Conservation (phyloP, 495 filamentous ascomycete species). For the Monascus purpureus region DNA sequence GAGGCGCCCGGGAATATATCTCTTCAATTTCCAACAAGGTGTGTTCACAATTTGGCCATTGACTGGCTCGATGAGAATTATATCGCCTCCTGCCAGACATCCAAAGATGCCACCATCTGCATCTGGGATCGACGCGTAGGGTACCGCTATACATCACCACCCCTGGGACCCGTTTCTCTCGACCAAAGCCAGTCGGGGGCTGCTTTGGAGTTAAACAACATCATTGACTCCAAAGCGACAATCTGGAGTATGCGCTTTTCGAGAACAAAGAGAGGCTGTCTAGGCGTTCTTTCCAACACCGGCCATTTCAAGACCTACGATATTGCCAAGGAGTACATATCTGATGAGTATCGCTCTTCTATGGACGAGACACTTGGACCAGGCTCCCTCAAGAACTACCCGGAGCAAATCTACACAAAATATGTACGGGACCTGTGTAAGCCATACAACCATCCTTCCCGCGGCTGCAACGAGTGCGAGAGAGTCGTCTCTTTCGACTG, state of each 20-base stretch:
- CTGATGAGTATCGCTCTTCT: slow-evolving; percentile 25
- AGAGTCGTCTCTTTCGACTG: slow-evolving; percentile 81
- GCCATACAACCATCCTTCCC: slow-evolving; percentile 28
- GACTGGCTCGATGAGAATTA: slow-evolving; percentile 87
- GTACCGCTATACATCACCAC: slow-evolving; percentile 28
- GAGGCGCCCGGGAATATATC: slow-evolving; percentile 41
- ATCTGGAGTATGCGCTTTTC: slow-evolving; percentile 76
- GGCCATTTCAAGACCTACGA: slow-evolving; percentile 67
- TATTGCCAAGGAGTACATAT: slow-evolving; percentile 45
- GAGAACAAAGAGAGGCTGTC: slow-evolving; percentile 53
- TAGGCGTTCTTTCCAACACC: slow-evolving; percentile 63
- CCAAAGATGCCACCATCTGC: slow-evolving; percentile 54
- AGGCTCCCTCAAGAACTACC: slow-evolving; percentile 24
- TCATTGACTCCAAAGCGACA: slow-evolving; percentile 40
- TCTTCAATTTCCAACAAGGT: slow-evolving; percentile 59
- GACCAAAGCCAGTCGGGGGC: slow-evolving; percentile 26
- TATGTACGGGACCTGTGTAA: slow-evolving; percentile 31
- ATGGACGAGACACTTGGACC: slow-evolving; percentile 28
- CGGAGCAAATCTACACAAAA: slow-evolving; percentile 33
- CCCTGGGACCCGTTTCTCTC: slow-evolving; percentile 20
- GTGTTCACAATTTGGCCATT: slow-evolving; percentile 81
- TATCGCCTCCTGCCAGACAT: slow-evolving; percentile 72
- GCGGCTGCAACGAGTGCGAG: slow-evolving; percentile 38
- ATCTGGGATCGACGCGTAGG: slow-evolving; percentile 81
- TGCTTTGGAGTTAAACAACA: slow-evolving; percentile 54